phyloP scores from a whole-genome alignment of 306 rosid species.

The Prinsepia uniflora region DNA sequence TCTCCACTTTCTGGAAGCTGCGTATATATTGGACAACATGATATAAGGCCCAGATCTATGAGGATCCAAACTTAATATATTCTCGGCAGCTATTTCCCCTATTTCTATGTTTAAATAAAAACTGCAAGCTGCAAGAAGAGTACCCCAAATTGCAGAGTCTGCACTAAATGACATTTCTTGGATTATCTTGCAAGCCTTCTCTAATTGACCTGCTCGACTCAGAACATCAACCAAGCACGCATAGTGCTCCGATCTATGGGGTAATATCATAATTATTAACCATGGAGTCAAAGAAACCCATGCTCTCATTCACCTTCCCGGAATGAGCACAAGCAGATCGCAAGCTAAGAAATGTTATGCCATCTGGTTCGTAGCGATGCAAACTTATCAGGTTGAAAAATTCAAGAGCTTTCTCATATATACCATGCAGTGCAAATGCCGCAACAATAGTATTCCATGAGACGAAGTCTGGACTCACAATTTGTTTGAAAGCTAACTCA shows the following conservation, averaged over 20 bases:
- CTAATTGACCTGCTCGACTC: conserved; percentile 25
- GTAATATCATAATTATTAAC: neutral
- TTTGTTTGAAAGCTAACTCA: conserved; percentile 35
- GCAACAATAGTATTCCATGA: conserved; percentile 51
- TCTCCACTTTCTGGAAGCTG: conserved; percentile 7
- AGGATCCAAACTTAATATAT: conserved; percentile 9
- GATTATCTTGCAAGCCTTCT: conserved; percentile 20
- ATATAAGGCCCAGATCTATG: conserved; percentile 13
- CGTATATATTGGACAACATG: conserved; percentile 9
- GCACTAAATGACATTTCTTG: conserved; percentile 31
- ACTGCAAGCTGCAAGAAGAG: conserved; percentile 25
- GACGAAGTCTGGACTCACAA: conserved; percentile 40
- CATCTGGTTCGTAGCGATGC: conserved; percentile 37
- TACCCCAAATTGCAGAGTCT: conserved; percentile 34
- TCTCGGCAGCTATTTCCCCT: conserved; percentile 18
- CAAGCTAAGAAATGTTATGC: conserved; percentile 40
- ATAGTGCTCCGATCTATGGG: conserved; percentile 19
- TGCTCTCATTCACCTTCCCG: conserved; percentile 16
- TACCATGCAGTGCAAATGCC: conserved; percentile 50
- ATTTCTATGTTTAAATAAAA: conserved; percentile 28
- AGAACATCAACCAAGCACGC: conserved; percentile 27
- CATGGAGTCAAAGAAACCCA: conserved; percentile 17
- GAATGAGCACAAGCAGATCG: conserved; percentile 37
- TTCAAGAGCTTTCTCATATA: conserved; percentile 37
- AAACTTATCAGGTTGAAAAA: conserved; percentile 30